Conservation (phyloP, 2,329 filamentous ascomycete genomes). For the Lachnellula cervina region DNA sequence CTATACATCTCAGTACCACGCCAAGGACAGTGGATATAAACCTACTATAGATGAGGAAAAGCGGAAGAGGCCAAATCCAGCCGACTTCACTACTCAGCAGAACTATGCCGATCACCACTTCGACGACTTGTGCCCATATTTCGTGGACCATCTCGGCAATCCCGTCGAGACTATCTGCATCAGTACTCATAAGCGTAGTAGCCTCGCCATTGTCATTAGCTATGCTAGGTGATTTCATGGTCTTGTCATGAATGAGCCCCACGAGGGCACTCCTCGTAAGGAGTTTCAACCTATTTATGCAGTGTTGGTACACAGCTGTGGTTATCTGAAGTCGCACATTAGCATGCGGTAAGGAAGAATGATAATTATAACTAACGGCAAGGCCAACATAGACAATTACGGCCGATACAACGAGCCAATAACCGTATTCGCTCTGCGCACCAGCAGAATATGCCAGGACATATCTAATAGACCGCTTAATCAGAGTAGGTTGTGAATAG, state of each 20-base stretch:
- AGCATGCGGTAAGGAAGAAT: background rate
- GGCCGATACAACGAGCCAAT: slow-evolving; percentile 33
- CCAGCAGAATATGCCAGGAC: slow-evolving; percentile 10
- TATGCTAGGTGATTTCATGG: slow-evolving; percentile 24
- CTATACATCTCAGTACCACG: slow-evolving; percentile 21
- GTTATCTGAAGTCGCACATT: slow-evolving; percentile 28
- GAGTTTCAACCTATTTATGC: slow-evolving; percentile 31
- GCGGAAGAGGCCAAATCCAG: slow-evolving; percentile 39
- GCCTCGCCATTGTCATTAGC: slow-evolving; percentile 32
- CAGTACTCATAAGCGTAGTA: slow-evolving; percentile 39
- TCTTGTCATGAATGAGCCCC: slow-evolving; percentile 35
- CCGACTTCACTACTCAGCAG: slow-evolving; percentile 38
- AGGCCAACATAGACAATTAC: slow-evolving; percentile 35
- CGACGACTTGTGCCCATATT: slow-evolving; percentile 38
- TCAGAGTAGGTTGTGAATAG: slow-evolving; percentile 39
- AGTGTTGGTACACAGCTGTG: slow-evolving; percentile 30
- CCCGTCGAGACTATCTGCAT: slow-evolving; percentile 33
- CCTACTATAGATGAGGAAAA: slow-evolving; percentile 39
- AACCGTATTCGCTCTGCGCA: slow-evolving; percentile 14
- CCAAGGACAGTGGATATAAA: background rate
- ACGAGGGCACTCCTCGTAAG: slow-evolving; percentile 35
- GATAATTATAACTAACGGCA: slow-evolving; percentile 29
- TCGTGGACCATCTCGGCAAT: slow-evolving; percentile 38
- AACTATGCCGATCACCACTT: slow-evolving; percentile 37
- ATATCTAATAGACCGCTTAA: slow-evolving; percentile 35